Base-by-base conservation (phyloP, 164 flowering plant genomes). In the Umbellularia californica region DNA sequence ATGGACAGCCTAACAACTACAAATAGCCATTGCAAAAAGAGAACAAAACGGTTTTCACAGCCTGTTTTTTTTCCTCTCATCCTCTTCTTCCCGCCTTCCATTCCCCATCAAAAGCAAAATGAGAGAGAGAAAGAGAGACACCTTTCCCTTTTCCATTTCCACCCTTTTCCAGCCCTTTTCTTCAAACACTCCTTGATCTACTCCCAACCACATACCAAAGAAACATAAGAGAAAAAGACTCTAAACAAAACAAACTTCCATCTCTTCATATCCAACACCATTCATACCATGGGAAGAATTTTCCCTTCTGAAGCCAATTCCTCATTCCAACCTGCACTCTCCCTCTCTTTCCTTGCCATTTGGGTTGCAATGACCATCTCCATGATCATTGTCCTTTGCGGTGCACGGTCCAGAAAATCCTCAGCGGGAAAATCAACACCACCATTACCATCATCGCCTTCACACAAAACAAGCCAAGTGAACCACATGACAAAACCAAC, bases 221-320 rank as follows among this genome's bases (percentile, higher is more conserved):
- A 66, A 19, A 66, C n/a, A 66, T 2, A 66, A 19, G 28, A 5
- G 5, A 64, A 25, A 12, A 30, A 30, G n/a, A 13, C 35, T 13
- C 14, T 17, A 30, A 30, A 28, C 3, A 19, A 28, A 28, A 28
- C 5, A 30, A 28, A 12, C 33, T 35, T 35, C 47, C 10, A 35
- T 35, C 47, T 35, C 47, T 0, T 6, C 47, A 35, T 35, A 35
- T 35, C 47, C 47, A 64, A 64, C 13, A 24, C 23, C 13, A 12
- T 9, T 19, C 20, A 17, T 67, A 58, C 23, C 20, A 83, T 83
- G 86, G 85, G 82, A 71, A 83, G 87, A 62, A 83, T 78, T 58
- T 19, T 79, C 24, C 83, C 88, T 17, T 17, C 60, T 19, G 71
- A 66, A 6, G 51, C 70, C 25, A 74, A 74, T 50, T 68, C 75